phyloP scores from a whole-genome alignment of 2,329 filamentous ascomycete genomes.

The Fusarium sp. region DNA sequence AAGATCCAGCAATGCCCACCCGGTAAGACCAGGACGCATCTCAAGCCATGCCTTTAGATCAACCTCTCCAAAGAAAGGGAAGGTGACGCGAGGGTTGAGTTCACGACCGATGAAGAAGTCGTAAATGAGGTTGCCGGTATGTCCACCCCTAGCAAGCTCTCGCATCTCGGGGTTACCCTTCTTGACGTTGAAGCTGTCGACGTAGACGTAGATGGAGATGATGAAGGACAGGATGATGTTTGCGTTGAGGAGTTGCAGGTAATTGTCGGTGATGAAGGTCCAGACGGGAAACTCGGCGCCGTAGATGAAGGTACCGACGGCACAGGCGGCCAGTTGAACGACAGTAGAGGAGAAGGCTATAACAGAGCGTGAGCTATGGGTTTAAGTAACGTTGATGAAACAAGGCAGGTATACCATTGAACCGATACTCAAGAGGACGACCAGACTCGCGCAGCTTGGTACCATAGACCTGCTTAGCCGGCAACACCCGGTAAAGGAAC shows the following conservation, averaged over 20 bases:
- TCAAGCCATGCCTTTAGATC: slow-evolving; percentile 92
- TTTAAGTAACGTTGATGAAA: too few relatives aligned
- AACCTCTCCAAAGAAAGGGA: slow-evolving; percentile 82
- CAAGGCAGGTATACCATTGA: too few relatives aligned
- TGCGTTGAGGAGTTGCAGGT: slow-evolving; percentile 81
- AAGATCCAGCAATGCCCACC: slow-evolving; percentile 84
- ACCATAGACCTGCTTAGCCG: slow-evolving; percentile 75
- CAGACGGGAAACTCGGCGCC: slow-evolving; percentile 85
- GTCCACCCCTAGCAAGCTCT: slow-evolving; percentile 81
- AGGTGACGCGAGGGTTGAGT: slow-evolving; percentile 82
- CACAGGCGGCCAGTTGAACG: slow-evolving; percentile 73
- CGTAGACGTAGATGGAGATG: slow-evolving; percentile 80
- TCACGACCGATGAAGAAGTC: slow-evolving; percentile 98
- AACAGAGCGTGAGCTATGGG: background rate
- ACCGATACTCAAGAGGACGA: slow-evolving; percentile 79
- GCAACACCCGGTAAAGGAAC: slow-evolving; percentile 77
- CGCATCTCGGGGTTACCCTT: slow-evolving; percentile 74
- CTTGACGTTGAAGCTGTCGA: slow-evolving; percentile 81
- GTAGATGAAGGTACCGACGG: slow-evolving; percentile 76
- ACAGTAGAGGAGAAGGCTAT: slow-evolving; percentile 78
- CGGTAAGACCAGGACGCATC: slow-evolving; percentile 85
- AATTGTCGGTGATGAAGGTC: slow-evolving; percentile 91
- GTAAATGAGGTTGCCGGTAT: slow-evolving; percentile 84
- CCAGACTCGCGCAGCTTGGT: slow-evolving; percentile 71
- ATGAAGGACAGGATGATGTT: slow-evolving; percentile 80